Evolutionary conservation across 768 basidiomycete genomes (phyloP).

Genomic region (Boletus reticuloceps): DNA sequence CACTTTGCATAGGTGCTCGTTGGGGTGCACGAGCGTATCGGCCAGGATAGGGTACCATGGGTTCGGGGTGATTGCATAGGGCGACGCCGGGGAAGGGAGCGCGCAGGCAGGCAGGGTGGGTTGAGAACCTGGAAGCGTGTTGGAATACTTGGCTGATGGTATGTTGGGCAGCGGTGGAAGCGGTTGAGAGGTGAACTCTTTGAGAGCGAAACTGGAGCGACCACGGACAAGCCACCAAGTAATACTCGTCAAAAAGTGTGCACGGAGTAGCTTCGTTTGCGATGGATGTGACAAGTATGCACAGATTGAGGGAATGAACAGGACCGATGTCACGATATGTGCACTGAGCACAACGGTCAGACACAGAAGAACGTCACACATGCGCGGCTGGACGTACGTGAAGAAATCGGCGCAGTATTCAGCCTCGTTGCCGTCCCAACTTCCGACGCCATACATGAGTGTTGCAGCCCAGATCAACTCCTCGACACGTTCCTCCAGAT

Average conservation of each 20-base stretch:
- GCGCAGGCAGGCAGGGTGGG: slow-evolving; percentile 20
- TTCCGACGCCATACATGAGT: slow-evolving; percentile 60
- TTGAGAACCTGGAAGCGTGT: slow-evolving; percentile 20
- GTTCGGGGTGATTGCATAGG: slow-evolving; percentile 42
- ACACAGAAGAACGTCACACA: not conserved
- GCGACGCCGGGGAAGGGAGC: slow-evolving; percentile 34
- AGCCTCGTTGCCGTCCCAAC: slow-evolving; percentile 38
- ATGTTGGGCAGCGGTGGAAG: slow-evolving; percentile 19
- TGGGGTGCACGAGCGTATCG: slow-evolving; percentile 52
- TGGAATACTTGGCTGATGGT: slow-evolving; percentile 21
- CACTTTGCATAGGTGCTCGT: slow-evolving; percentile 53
- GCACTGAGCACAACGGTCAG: slow-evolving; percentile 41
- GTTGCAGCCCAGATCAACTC: slow-evolving; percentile 58
- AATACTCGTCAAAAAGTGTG: slow-evolving; percentile 52
- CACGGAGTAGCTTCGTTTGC: slow-evolving; percentile 52
- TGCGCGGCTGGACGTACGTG: slow-evolving; percentile 41
- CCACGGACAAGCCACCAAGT: slow-evolving; percentile 58
- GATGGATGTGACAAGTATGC: slow-evolving; percentile 55
- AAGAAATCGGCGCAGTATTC: slow-evolving; percentile 66
- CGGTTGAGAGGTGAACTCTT: slow-evolving; percentile 44
- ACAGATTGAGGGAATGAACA: slow-evolving; percentile 56
- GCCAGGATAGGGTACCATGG: slow-evolving; percentile 59
- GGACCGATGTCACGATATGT: slow-evolving; percentile 66
- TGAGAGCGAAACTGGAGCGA: slow-evolving; percentile 47
- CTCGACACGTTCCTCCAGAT: slow-evolving; percentile 52